A percentile compares a stretch with the other conserved stretches of the same genome.
Evolutionary conservation across 2,329 filamentous ascomycete genomes (phyloP).

Genomic region (Trichoderma sp.): DNA sequence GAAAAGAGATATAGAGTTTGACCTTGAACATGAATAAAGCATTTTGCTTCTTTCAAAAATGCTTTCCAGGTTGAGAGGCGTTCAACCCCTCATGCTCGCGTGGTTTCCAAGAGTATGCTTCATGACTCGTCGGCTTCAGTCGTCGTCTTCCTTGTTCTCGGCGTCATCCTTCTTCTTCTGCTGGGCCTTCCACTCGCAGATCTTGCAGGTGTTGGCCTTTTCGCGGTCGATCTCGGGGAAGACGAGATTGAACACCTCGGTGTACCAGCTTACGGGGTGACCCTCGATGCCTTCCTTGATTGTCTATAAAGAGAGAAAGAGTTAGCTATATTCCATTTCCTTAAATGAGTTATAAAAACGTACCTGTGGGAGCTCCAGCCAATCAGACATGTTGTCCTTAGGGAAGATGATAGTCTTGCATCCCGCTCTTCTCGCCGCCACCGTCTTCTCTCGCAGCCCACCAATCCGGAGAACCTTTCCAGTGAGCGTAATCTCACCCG

Average conservation of each 20-base stretch:
- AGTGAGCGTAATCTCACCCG: constrained; percentile 92
- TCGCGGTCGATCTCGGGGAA: constrained; percentile 78
- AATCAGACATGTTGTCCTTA: constrained; percentile 91
- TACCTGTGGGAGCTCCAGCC: constrained; percentile 95
- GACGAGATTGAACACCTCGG: constrained; percentile 86
- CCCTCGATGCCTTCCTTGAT: constrained; percentile 97
- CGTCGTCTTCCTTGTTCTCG: constrained; percentile 36
- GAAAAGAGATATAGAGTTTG: neutral
- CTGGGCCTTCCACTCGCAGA: constrained; percentile 50
- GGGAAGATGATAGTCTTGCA: constrained; percentile 95
- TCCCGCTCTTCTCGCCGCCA: constrained; percentile 87
- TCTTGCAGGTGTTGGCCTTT: constrained; percentile 72
- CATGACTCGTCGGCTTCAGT: constrained; percentile 27
- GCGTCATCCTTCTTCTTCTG: constrained; percentile 39
- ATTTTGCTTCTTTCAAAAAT: neutral
- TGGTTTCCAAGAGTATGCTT: neutral
- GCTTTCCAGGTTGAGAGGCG: neutral
- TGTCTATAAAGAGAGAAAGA: constrained; percentile 59
- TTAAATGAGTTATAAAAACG: constrained; percentile 37
- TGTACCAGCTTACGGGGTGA: constrained; percentile 88
- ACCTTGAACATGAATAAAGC: neutral
- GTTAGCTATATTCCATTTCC: neutral
- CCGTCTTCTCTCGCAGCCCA: constrained; percentile 92
- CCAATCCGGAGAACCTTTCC: constrained; percentile 96
- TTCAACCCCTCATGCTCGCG: neutral